Evolutionary conservation across 305 asterid species (phyloP).

Genomic region (Euphrasia arctica): DNA sequence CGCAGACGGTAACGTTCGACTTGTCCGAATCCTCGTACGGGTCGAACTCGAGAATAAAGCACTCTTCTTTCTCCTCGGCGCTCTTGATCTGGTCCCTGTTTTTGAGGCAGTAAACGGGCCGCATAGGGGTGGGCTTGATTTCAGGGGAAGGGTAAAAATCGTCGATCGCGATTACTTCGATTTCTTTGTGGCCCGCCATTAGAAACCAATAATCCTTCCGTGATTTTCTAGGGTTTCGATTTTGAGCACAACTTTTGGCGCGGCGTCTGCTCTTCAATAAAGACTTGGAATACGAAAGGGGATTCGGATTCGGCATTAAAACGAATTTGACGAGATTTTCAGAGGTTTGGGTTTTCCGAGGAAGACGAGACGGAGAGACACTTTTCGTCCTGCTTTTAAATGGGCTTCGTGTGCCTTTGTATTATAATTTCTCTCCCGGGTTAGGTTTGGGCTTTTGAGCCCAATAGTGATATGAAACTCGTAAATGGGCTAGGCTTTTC

Average conservation of each 20-base stretch:
- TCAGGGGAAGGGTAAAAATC: slow-evolving; percentile 38
- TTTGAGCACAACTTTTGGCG: neutral
- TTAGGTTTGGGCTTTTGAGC: neutral
- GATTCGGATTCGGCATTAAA: neutral
- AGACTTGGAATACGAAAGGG: slow-evolving; percentile 17
- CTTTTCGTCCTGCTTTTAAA: neutral
- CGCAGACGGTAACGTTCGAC: slow-evolving; percentile 15
- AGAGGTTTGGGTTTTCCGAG: neutral
- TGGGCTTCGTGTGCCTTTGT: neutral
- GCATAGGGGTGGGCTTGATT: slow-evolving; percentile 33
- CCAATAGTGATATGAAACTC: neutral
- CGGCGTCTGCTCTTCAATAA: neutral
- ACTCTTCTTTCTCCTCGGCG: slow-evolving; percentile 55
- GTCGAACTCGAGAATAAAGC: slow-evolving; percentile 67
- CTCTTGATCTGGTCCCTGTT: slow-evolving; percentile 38
- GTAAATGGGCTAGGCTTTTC: too few relatives aligned
- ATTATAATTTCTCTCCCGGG: too few relatives aligned
- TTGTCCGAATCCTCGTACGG: slow-evolving; percentile 33
- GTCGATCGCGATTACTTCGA: slow-evolving; percentile 26
- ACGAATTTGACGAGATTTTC: neutral
- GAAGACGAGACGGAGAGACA: neutral
- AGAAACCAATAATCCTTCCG: neutral
- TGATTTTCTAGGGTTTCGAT: neutral
- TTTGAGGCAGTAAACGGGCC: slow-evolving; percentile 43
- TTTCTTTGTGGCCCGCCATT: slow-evolving; percentile 25